Conservation (phyloP, 768 basidiomycete genomes). For the Lactifluus piperatus region DNA sequence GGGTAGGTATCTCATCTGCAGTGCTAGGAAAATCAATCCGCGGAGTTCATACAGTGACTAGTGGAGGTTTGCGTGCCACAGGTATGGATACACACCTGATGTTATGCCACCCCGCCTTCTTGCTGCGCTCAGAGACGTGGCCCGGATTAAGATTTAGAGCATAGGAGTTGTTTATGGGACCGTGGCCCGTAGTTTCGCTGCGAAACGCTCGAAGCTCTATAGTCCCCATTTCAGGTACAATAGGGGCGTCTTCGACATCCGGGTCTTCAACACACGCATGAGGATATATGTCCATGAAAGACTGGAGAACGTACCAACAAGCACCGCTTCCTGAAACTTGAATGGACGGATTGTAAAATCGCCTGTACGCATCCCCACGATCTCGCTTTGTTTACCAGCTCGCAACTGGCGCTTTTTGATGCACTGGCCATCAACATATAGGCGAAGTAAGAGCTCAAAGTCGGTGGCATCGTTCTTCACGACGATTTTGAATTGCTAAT, state of each 20-base stretch:
- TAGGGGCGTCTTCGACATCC: not conserved
- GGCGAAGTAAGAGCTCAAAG: not conserved
- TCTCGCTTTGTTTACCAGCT: not conserved
- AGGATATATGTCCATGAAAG: not conserved
- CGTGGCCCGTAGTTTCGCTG: no score
- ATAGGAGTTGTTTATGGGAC: no score
- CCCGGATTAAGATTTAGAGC: not conserved
- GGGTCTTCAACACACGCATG: not conserved
- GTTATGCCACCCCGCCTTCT: constrained; percentile 10
- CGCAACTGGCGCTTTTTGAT: not conserved
- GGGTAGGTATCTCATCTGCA: not conserved
- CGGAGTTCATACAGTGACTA: not conserved
- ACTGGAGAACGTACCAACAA: not conserved
- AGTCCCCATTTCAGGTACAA: not conserved
- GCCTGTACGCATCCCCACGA: not conserved
- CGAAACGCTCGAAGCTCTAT: not conserved
- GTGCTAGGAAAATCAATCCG: not conserved
- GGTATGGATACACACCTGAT: not conserved
- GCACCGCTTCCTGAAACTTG: constrained; percentile 1
- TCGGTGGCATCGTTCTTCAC: not conserved
- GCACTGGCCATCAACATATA: not conserved
- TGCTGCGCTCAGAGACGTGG: not conserved
- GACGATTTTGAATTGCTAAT: not conserved
- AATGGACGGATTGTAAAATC: not conserved
- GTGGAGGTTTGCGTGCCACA: not conserved